phyloP scores from a whole-genome alignment of 225 moss, liverwort and hornwort species.

The Climacium dendroides region DNA sequence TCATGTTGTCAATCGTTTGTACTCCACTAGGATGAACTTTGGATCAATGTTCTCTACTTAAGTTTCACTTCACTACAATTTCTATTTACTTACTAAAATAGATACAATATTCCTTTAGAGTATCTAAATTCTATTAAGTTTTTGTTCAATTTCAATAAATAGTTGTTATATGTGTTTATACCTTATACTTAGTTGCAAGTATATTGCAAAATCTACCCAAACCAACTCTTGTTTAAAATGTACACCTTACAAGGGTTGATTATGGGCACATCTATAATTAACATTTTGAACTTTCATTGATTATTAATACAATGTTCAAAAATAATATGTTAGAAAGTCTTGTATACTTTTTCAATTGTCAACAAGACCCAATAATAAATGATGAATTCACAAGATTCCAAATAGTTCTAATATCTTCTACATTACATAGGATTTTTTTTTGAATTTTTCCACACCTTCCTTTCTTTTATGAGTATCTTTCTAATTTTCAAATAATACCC shows the following conservation, averaged over 20 bases:
- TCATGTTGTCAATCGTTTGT: no score
- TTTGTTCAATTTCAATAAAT: background rate
- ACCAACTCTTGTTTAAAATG: background rate
- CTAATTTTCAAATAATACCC: no score
- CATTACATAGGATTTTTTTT: no score
- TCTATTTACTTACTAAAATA: background rate
- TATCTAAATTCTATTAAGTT: background rate
- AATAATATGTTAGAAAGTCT: background rate
- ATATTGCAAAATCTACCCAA: background rate
- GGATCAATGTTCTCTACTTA: background rate
- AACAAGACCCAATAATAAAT: no score
- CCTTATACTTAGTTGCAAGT: background rate
- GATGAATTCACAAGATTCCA: no score
- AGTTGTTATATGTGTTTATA: background rate
- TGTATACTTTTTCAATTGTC: background rate
- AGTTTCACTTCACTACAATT: background rate
- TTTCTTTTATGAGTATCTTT: no score
- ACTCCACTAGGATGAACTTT: no score
- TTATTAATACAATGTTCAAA: background rate
- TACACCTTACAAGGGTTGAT: background rate
- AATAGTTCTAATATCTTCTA: no score
- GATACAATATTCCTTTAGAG: background rate
- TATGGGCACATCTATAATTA: background rate
- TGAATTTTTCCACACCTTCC: no score
- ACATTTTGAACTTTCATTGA: background rate